A percentile compares a stretch with the other conserved stretches of the same genome.
phyloP scores from a whole-genome alignment of 202 grass and related monocot species.

The Hordeum pubiflorum region DNA sequence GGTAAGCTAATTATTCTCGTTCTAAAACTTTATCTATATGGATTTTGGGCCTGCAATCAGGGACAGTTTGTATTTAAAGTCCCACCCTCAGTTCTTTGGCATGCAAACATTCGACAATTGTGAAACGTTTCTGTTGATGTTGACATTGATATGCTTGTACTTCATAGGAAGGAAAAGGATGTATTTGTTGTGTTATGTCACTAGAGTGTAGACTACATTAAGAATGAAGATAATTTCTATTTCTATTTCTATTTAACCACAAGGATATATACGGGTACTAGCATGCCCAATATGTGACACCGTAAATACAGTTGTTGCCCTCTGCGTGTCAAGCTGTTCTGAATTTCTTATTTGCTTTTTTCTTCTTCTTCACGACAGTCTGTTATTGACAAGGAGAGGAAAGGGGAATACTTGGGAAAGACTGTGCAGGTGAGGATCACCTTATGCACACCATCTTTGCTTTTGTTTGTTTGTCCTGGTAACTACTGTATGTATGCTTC shows the following conservation, averaged over 20 bases:
- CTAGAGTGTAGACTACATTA: constrained; percentile 15
- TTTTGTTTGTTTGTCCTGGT: constrained; percentile 6
- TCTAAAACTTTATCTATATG: too few species aligned
- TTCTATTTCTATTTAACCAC: not conserved
- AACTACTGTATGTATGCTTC: constrained; percentile 23
- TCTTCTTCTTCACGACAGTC: constrained; percentile 49
- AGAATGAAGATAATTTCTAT: not conserved
- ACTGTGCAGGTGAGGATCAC: constrained; percentile 70
- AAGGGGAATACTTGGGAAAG: constrained; percentile 85
- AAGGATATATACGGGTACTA: constrained; percentile 25
- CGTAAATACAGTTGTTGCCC: not conserved
- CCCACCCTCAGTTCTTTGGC: constrained; percentile 1
- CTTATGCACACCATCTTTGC: not conserved
- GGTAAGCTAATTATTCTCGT: constrained; percentile 16
- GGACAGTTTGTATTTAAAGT: constrained; percentile 1
- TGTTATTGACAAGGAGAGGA: constrained; percentile 85
- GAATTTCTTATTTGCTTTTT: constrained; percentile 2
- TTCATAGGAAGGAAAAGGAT: constrained; percentile 20
- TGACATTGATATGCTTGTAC: constrained; percentile 6
- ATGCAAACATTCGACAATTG: not conserved
- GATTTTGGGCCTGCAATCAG: not conserved
- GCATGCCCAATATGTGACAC: constrained; percentile 1
- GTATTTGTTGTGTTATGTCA: constrained; percentile 9
- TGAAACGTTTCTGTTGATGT: constrained; percentile 1
- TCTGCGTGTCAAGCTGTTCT: constrained; percentile 20